These are phyloP conservation scores for Nothopassalora personata DNA, from an alignment of 2,329 filamentous ascomycete species.

Conservation along the genomic window DNA sequence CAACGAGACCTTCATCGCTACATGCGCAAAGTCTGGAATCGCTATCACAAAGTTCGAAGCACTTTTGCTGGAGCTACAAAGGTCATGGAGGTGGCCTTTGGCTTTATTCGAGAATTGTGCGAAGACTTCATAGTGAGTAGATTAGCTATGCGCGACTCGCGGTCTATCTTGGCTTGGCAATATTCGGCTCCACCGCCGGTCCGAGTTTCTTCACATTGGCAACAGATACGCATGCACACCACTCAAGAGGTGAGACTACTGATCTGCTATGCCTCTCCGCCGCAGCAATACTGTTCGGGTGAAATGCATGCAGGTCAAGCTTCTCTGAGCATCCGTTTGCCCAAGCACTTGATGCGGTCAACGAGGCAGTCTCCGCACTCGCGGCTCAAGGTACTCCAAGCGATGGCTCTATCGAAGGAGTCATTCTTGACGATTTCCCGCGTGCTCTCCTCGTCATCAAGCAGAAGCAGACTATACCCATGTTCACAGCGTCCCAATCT, in stretches of 20 bases:
- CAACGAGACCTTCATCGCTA: neutral
- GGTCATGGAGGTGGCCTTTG: neutral
- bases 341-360: neutral
- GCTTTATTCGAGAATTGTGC: neutral
- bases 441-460: too few species aligned
- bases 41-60: neutral
- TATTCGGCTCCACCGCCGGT: neutral
- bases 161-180: neutral
- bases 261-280: neutral
- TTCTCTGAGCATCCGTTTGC: neutral
- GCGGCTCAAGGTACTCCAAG: neutral
- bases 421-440: neutral
- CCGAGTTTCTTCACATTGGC: neutral
- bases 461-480: neutral
- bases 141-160: neutral
- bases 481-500: neutral
- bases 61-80: neutral
- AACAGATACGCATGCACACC: neutral
- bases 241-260: neutral
- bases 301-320: neutral
- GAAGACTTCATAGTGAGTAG: neutral
- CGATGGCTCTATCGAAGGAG: neutral
- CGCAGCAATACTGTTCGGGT: neutral
- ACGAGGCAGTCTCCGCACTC: neutral
- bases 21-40: neutral